Conservation (phyloP, 257 asterid species). For the Linaria vulgaris region DNA sequence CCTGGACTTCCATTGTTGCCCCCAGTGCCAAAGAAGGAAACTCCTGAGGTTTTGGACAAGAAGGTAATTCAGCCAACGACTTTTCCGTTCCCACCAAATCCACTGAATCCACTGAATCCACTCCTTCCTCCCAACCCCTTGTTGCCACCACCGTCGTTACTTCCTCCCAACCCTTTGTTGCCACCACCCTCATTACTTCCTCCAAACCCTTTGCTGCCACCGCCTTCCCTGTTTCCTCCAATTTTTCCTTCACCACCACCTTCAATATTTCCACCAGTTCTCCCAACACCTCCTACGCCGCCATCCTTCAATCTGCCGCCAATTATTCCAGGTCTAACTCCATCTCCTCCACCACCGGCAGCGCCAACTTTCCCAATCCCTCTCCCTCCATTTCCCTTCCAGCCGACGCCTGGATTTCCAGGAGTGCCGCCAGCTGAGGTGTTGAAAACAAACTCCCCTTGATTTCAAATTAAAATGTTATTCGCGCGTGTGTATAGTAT, state of each 20-base stretch:
- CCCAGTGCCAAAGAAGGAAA: constrained; percentile 33
- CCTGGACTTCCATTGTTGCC: constrained; percentile 29
- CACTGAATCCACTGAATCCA: constrained; percentile 41
- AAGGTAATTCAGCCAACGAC: constrained; percentile 13
- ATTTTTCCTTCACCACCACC: constrained; percentile 47
- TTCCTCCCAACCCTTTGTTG: constrained; percentile 47
- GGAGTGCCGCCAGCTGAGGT: constrained; percentile 48
- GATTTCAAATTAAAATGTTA: neutral
- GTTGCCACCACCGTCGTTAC: constrained; percentile 42
- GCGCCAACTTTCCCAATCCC: constrained; percentile 41
- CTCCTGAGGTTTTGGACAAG: constrained; percentile 25
- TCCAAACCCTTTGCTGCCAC: constrained; percentile 45
- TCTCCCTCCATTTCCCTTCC: constrained; percentile 54
- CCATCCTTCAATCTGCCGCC: constrained; percentile 33
- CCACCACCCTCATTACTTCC: constrained; percentile 47
- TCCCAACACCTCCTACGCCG: constrained; percentile 36
- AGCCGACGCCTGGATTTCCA: constrained; percentile 57
- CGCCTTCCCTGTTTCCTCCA: constrained; percentile 58
- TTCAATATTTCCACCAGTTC: constrained; percentile 32
- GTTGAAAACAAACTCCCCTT: constrained; percentile 31
- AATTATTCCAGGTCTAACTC: constrained; percentile 48
- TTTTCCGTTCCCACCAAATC: constrained; percentile 44
- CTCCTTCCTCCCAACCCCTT: constrained; percentile 43
- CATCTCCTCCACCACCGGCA: constrained; percentile 45
- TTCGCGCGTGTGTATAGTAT: too few relatives aligned